A percentile compares a stretch with the other conserved stretches of the same genome.
These are phyloP conservation scores for Podospora sp. DNA, from an alignment of 495 filamentous ascomycete genomes.

Conservation along the genomic window DNA sequence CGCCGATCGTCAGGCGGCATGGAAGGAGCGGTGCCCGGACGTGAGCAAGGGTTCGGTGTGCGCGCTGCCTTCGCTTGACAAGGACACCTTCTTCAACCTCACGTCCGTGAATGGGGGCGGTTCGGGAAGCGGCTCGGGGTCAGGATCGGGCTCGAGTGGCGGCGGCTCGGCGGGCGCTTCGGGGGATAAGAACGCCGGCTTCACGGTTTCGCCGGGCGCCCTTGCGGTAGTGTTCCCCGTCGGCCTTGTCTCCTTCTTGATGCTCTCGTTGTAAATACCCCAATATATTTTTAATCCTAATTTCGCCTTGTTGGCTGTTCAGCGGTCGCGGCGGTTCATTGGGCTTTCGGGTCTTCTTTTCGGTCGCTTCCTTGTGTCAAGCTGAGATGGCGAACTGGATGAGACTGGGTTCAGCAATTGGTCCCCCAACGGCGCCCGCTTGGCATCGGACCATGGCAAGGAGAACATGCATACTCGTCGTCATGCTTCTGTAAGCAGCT, in stretches of 20 bases:
- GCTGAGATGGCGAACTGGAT: too few species aligned
- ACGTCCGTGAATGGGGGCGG: not conserved
- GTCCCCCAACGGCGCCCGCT: not conserved
- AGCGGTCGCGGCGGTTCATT: too few species aligned
- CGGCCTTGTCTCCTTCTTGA: not conserved
- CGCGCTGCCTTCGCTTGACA: not conserved
- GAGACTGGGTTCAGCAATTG: too few species aligned
- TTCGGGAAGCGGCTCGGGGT: not conserved
- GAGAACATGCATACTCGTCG: not conserved
- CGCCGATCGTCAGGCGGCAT: constrained; percentile 47
- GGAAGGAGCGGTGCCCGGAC: constrained; percentile 51
- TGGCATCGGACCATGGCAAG: not conserved
- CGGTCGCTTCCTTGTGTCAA: too few species aligned
- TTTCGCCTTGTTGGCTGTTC: too few species aligned
- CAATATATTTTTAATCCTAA: not conserved
- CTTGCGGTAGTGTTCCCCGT: not conserved
- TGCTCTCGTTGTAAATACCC: not conserved
- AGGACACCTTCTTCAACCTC: not conserved
- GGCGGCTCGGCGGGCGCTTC: not conserved
- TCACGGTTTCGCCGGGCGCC: not conserved
- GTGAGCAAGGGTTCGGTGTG: constrained; percentile 16
- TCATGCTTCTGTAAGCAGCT: not conserved
- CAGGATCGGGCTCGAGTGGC: not conserved
- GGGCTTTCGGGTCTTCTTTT: too few species aligned
- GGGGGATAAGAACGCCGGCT: not conserved